A percentile compares a stretch with the other conserved stretches of the same genome.
Evolutionary conservation across 306 rosid genomes (phyloP).

Genomic region (Cucurbita ficifolia): DNA sequence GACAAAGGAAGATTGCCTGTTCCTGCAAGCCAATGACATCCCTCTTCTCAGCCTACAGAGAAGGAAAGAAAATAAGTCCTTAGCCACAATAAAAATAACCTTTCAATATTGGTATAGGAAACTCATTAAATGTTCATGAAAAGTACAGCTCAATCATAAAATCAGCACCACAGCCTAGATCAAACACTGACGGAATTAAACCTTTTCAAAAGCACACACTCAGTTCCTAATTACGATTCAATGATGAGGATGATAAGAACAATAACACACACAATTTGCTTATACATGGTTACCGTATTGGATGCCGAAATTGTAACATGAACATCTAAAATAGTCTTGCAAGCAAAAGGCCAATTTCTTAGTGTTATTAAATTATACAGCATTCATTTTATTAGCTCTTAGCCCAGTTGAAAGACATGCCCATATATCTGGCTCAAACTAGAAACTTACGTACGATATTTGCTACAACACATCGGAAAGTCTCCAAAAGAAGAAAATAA

Average conservation of each 20-base stretch:
- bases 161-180: not conserved
- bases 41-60: conserved; percentile 69
- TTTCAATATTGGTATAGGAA: not conserved
- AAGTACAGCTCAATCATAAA: not conserved
- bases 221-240: not conserved
- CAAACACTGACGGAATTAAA: not conserved
- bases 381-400: not conserved
- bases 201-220: not conserved
- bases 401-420: not conserved
- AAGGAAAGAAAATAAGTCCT: conserved; percentile 10
- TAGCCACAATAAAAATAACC: not conserved
- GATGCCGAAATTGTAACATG: not conserved
- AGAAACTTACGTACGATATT: not conserved
- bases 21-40: conserved; percentile 54
- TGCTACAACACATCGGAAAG: not conserved
- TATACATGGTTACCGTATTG: not conserved
- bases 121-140: not conserved
- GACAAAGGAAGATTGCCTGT: conserved; percentile 20
- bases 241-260: not conserved
- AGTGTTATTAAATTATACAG: not conserved
- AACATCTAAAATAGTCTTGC: not conserved
- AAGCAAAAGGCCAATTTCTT: not conserved
- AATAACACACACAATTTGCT: not conserved
- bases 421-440: not conserved
- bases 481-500: not conserved